Base-by-base conservation (phyloP, 495 filamentous ascomycete species). In the Staphylotrichum tortipilum region DNA sequence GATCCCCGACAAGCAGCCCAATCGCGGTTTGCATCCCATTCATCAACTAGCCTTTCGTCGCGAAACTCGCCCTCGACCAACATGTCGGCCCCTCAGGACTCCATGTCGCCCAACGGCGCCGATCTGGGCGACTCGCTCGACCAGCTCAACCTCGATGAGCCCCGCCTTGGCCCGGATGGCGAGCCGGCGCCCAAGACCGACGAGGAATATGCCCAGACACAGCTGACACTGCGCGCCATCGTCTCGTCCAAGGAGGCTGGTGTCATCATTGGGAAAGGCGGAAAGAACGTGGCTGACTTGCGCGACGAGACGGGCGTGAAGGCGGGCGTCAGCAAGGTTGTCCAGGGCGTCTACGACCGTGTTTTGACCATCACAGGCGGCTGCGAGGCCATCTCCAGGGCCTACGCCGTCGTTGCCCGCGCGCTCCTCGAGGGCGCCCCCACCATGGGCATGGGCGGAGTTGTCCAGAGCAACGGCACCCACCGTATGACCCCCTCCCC, bases 171-270 rank as follows among this genome's bases (percentile, higher is more conserved):
- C 17, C 82, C 79, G 19, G 83, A 88, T 44, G 78, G 84, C 34
- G 84, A 88, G 56, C 71, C 78, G 45, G 77, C 78, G 21, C 85
- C 84, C 47, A 85, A 84, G 75, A 94, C 91, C 30, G 94, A 98
- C 53, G 90, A 97, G 57, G 92, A 98, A 64, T 98, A 97, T 65
- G 89, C 88, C 14, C 80, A 88, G 66, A 78, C 89, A 15, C 84
- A 88, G 66, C 75, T 98, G 58, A 98, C 92, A 47, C 79, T 98
- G 36, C 86, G 92, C 60, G 94, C 92, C 47, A 97, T 98, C 62
- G 94, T 98, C 58, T 94, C 91, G 14, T 94, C 94, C 58, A 96
- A 96, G 71, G 92, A 97, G 69, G 92, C 92, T 46, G 92, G 92
- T 57, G 87, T 97, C 49, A 96, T 98, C 67, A 98, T 98, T 62